Conservation (phyloP, 768 basidiomycete genomes). For the Tulasnella calospora region DNA sequence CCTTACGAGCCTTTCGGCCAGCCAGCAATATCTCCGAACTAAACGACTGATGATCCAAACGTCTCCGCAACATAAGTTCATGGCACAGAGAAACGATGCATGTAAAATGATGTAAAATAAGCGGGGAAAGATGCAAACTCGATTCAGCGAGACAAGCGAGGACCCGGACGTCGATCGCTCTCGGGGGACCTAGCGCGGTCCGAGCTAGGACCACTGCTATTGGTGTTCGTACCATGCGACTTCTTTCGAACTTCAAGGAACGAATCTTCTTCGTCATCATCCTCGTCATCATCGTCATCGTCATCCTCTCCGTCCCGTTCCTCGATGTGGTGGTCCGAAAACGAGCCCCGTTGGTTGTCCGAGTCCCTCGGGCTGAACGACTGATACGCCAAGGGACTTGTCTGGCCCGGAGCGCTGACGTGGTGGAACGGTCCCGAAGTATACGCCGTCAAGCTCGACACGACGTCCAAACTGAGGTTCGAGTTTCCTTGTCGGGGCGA, state of each 20-base stretch:
- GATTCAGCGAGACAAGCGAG: not conserved
- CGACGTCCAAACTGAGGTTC: conserved; percentile 11
- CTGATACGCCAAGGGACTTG: conserved; percentile 12
- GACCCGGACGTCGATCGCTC: conserved; percentile 3
- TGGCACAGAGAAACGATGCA: too few relatives aligned
- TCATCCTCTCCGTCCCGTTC: conserved; percentile 20
- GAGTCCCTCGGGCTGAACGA: conserved; percentile 8
- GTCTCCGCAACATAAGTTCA: too few relatives aligned
- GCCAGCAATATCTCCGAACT: too few relatives aligned
- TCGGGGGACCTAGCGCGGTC: conserved; percentile 3
- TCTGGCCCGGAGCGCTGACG: not conserved
- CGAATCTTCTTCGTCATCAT: conserved; percentile 26
- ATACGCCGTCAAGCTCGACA: not conserved
- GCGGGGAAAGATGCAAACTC: not conserved
- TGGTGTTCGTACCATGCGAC: not conserved
- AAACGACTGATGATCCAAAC: too few relatives aligned
- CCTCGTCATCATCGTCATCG: conserved; percentile 21
- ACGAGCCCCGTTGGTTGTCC: not conserved
- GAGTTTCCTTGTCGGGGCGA: conserved; percentile 15
- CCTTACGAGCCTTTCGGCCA: too few relatives aligned
- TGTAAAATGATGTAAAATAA: not conserved
- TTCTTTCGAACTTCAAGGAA: conserved; percentile 22
- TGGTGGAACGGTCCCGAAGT: conserved; percentile 15
- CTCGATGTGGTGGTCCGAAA: conserved; percentile 12
- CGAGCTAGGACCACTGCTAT: not conserved